These are phyloP conservation scores for Haplosporangium sp. DNA, from an alignment of 371 early-diverging fungal genomes.

Conservation along the genomic window DNA sequence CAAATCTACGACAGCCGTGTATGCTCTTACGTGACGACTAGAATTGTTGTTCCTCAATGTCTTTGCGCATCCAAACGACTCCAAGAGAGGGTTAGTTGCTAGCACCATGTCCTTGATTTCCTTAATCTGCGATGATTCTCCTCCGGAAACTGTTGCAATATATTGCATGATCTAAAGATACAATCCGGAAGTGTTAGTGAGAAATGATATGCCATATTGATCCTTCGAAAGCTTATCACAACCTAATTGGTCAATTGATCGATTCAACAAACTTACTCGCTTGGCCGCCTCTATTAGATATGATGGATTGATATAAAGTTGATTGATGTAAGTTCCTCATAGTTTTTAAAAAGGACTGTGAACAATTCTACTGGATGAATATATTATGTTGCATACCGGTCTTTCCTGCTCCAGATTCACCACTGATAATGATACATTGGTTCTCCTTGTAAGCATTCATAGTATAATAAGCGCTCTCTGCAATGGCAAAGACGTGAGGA, in stretches of 20 bases:
- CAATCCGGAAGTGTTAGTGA: no score
- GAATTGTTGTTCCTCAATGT: constrained; percentile 99
- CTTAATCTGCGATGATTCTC: constrained; percentile 82
- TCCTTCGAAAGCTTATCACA: not conserved
- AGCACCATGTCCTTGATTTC: constrained; percentile 96
- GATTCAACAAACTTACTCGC: constrained; percentile 54
- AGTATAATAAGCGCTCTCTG: constrained; percentile 87
- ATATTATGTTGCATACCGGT: constrained; percentile 65
- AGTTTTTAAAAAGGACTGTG: no score
- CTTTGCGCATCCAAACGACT: constrained; percentile 99
- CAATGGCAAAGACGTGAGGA: constrained; percentile 91
- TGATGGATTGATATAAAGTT: not conserved
- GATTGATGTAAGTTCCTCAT: not conserved
- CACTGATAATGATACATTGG: constrained; percentile 97
- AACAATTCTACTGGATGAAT: no score
- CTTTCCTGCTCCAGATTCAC: constrained; percentile 94
- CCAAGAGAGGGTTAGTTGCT: constrained; percentile 97
- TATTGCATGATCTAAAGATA: constrained; percentile 89
- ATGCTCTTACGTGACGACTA: constrained; percentile 88
- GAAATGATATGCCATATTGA: not conserved
- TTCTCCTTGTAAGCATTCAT: constrained; percentile 98
- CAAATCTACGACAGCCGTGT: no score
- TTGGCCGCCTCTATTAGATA: constrained; percentile 83
- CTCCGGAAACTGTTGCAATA: constrained; percentile 95
- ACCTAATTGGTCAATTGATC: no score